phyloP scores from a whole-genome alignment of 2,329 filamentous ascomycete species.

The Leptoxyphium fumago region DNA sequence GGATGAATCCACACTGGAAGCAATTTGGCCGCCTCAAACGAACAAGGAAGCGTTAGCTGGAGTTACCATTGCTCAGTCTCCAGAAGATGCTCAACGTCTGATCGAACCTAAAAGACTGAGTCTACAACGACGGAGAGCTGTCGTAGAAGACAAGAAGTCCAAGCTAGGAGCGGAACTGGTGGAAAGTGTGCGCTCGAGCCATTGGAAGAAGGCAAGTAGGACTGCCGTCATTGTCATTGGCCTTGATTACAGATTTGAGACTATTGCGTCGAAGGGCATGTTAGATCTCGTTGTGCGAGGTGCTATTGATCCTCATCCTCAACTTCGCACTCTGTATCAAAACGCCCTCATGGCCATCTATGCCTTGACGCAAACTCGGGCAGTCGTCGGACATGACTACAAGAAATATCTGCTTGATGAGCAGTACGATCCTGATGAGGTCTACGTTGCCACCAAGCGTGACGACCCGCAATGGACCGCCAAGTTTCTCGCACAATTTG shows the following conservation, averaged over 20 bases:
- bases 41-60: conserved; percentile 15
- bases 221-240: conserved; percentile 86
- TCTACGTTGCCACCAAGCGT: conserved; percentile 57
- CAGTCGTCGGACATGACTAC: conserved; percentile 74
- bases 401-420: conserved; percentile 72
- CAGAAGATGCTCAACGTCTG: conserved; percentile 42
- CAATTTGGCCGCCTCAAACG: conserved; percentile 46
- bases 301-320: conserved; percentile 80
- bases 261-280: conserved; percentile 65
- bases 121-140: conserved; percentile 58
- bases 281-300: conserved; percentile 71
- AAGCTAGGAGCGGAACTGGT: conserved; percentile 70
- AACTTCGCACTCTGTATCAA: conserved; percentile 65
- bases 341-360: conserved; percentile 64
- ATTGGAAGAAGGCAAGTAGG: conserved; percentile 91
- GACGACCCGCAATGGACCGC: conserved; percentile 67
- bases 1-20: conserved; percentile 53
- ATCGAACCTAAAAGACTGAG: conserved; percentile 56
- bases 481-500: conserved; percentile 64
- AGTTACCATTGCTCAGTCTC: conserved; percentile 16
- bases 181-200: conserved; percentile 59
- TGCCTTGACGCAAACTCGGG: conserved; percentile 73
- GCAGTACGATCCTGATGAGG: conserved; percentile 61
- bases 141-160: conserved; percentile 73
- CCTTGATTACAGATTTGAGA: conserved; percentile 81